Evolutionary conservation across 257 asterid species (phyloP).

Genomic region (Solanum okadae): DNA sequence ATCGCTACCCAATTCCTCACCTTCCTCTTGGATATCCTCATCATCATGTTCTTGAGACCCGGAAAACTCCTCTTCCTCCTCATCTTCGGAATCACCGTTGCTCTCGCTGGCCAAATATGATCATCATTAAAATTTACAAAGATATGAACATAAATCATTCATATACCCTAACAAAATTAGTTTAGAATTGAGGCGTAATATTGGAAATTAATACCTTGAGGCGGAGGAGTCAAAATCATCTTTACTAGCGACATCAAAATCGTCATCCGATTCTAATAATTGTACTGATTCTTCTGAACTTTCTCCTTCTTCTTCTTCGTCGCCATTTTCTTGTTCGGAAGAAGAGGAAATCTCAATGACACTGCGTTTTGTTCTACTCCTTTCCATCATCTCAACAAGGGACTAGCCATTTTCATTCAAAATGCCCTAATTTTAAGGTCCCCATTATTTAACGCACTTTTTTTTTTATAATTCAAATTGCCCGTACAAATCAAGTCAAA

Average conservation of each 20-base stretch:
- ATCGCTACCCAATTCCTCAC: conserved; percentile 2
- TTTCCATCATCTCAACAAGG: neutral
- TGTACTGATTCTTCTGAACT: conserved; percentile 20
- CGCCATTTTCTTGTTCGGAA: conserved; percentile 2
- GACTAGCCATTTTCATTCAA: neutral
- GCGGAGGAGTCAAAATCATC: conserved; percentile 21
- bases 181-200: neutral
- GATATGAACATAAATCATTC: neutral
- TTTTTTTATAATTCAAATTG: too few species aligned
- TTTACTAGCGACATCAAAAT: neutral
- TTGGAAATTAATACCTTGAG: conserved; percentile 21
- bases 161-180: neutral
- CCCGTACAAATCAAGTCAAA: neutral
- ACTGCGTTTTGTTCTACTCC: conserved; percentile 9
- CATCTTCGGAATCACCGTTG: conserved; percentile 2
- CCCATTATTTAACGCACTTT: neutral
- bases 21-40: neutral
- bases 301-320: neutral
- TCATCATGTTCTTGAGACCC: neutral
- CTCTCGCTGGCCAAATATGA: conserved; percentile 7
- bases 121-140: neutral
- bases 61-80: neutral
- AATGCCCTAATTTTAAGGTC: neutral
- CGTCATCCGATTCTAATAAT: conserved; percentile 10
- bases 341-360: conserved; percentile 38